A percentile compares a stretch with the other conserved stretches of the same genome.
Evolutionary conservation across 129 eudicot species (phyloP).

Genomic region (Lactuca sativa): DNA sequence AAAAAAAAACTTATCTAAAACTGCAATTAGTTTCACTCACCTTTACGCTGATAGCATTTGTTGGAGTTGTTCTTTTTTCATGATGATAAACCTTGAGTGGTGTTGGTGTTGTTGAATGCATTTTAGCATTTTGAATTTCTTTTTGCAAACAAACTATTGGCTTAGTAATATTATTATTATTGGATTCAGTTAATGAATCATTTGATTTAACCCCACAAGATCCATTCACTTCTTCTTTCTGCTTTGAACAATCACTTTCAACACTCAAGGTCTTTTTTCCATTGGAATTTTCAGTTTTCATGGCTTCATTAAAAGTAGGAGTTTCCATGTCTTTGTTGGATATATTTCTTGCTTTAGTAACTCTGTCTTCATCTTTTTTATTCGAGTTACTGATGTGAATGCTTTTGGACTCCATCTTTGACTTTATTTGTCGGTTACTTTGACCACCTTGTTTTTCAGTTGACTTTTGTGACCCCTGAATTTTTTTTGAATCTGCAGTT

Average conservation of each 20-base stretch:
- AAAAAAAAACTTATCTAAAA: background rate
- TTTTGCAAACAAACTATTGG: constrained; percentile 9
- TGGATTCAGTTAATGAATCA: background rate
- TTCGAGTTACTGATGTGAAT: constrained; percentile 13
- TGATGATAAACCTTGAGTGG: constrained; percentile 37
- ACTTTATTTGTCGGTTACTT: constrained; percentile 4
- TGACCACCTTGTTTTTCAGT: constrained; percentile 4
- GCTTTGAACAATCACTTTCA: constrained; percentile 12
- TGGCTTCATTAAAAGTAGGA: background rate
- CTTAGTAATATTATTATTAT: constrained; percentile 13
- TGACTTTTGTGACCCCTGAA: constrained; percentile 13
- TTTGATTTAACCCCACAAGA: constrained; percentile 14
- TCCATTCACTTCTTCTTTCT: constrained; percentile 21
- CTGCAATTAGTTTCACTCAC: constrained; percentile 27
- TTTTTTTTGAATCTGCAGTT: constrained; percentile 11
- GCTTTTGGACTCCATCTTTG: constrained; percentile 15
- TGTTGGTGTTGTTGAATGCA: background rate
- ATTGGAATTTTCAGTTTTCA: constrained; percentile 15
- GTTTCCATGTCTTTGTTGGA: background rate
- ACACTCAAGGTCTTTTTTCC: constrained; percentile 17
- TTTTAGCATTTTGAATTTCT: constrained; percentile 13
- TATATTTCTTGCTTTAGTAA: background rate
- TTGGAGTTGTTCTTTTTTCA: constrained; percentile 33
- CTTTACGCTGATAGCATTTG: constrained; percentile 23
- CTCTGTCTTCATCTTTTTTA: constrained; percentile 14